These are phyloP conservation scores for Linum lewisii DNA, from an alignment of 345 rosid genomes.

Conservation along the genomic window DNA sequence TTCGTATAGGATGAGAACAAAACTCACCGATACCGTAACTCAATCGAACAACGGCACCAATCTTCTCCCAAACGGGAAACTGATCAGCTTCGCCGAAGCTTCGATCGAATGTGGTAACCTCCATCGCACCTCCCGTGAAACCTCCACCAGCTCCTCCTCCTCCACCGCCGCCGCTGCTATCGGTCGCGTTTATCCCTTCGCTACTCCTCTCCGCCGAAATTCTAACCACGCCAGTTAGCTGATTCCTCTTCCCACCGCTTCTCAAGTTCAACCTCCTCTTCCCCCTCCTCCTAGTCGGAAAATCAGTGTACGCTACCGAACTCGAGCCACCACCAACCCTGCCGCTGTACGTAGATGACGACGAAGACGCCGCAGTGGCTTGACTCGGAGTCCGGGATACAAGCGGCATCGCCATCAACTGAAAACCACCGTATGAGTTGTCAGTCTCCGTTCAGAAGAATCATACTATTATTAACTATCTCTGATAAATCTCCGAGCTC, in stretches of 20 bases:
- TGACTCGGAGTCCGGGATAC: slow-evolving; percentile 20
- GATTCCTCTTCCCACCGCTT: slow-evolving; percentile 15
- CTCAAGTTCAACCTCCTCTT: slow-evolving; percentile 16
- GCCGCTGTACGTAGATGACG: slow-evolving; percentile 27
- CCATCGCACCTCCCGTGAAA: slow-evolving; percentile 50
- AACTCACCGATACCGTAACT: slow-evolving; percentile 80
- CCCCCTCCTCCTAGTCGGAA: slow-evolving; percentile 24
- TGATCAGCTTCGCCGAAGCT: slow-evolving; percentile 46
- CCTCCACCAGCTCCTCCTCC: slow-evolving; percentile 22
- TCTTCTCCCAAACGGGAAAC: slow-evolving; percentile 84
- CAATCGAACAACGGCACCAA: slow-evolving; percentile 78
- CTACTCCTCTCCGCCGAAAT: slow-evolving; percentile 33
- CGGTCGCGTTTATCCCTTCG: background rate
- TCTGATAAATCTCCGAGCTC: background rate
- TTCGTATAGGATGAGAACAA: background rate
- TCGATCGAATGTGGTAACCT: slow-evolving; percentile 60
- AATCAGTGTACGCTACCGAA: slow-evolving; percentile 6
- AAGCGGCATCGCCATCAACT: slow-evolving; percentile 40
- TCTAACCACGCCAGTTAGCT: slow-evolving; percentile 21
- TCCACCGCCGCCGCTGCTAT: slow-evolving; percentile 31
- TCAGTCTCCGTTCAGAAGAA: slow-evolving; percentile 3
- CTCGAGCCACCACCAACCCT: slow-evolving; percentile 14
- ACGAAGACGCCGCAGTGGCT: slow-evolving; percentile 5
- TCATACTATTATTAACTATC: background rate
- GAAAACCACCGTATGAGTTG: background rate